Conservation (phyloP, 2,329 filamentous ascomycete genomes). For the Neobulgaria alba region DNA sequence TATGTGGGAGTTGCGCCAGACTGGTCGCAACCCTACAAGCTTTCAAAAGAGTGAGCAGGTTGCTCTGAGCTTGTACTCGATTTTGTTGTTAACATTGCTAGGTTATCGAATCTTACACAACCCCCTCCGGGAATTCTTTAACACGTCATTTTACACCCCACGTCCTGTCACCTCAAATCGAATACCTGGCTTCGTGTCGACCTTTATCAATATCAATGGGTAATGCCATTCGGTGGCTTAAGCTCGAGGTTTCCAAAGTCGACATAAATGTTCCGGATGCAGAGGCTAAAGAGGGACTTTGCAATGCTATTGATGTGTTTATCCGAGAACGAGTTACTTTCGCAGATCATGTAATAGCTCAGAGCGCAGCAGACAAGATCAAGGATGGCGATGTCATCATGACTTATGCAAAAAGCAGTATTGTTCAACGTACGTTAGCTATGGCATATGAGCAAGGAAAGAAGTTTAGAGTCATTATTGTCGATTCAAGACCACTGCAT, state of each 20-base stretch:
- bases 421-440: slow-evolving; percentile 76
- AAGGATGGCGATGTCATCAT: slow-evolving; percentile 72
- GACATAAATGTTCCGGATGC: slow-evolving; percentile 78
- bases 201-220: slow-evolving; percentile 96
- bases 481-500: slow-evolving; percentile 67
- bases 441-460: slow-evolving; percentile 62
- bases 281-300: slow-evolving; percentile 71
- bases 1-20: slow-evolving; percentile 83
- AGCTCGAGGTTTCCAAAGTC: slow-evolving; percentile 83
- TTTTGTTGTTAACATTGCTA: slow-evolving; percentile 30
- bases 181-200: slow-evolving; percentile 87
- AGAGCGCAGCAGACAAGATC: slow-evolving; percentile 68
- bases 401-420: slow-evolving; percentile 76
- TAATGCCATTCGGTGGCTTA: slow-evolving; percentile 90
- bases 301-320: slow-evolving; percentile 77
- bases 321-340: slow-evolving; percentile 84
- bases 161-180: slow-evolving; percentile 87
- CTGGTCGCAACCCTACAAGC: slow-evolving; percentile 81
- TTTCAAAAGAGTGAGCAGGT: slow-evolving; percentile 65
- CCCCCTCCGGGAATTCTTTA: slow-evolving; percentile 74
- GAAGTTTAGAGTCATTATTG: slow-evolving; percentile 73
- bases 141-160: slow-evolving; percentile 87
- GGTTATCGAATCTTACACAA: slow-evolving; percentile 90
- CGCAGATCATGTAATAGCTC: slow-evolving; percentile 77
- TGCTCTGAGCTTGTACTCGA: neutral